These are phyloP conservation scores for Fusarium sp. DNA, from an alignment of 2,329 filamentous ascomycete genomes.

Conservation along the genomic window DNA sequence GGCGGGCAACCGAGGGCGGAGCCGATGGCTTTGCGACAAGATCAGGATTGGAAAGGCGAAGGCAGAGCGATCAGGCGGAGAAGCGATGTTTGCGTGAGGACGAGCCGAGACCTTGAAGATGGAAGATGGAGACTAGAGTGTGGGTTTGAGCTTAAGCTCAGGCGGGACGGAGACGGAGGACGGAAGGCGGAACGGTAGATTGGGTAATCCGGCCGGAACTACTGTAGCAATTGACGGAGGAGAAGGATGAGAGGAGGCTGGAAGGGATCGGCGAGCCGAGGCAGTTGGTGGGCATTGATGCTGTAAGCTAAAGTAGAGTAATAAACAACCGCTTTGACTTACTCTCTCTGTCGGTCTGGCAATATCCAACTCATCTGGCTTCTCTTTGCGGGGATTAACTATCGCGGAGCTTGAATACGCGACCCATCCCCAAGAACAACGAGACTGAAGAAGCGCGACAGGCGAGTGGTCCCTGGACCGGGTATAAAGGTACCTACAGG, in stretches of 20 bases:
- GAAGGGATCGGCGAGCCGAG: conserved; percentile 34
- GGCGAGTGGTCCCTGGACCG: conserved; percentile 10
- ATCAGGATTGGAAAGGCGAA: conserved; percentile 10
- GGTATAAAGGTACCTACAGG: neutral
- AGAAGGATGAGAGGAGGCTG: conserved; percentile 13
- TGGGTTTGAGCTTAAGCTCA: conserved; percentile 28
- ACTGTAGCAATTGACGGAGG: conserved; percentile 12
- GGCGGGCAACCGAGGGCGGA: conserved; percentile 42
- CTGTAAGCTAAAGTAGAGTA: no score
- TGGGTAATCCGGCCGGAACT: conserved; percentile 33
- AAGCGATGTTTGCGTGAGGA: conserved; percentile 10
- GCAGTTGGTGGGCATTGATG: conserved; percentile 17
- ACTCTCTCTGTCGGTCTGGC: neutral
- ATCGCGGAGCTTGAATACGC: conserved; percentile 31
- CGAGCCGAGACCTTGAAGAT: conserved; percentile 11
- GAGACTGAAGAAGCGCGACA: neutral
- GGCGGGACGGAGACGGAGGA: conserved; percentile 31
- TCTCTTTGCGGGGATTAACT: conserved; percentile 23
- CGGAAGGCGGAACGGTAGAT: conserved; percentile 38
- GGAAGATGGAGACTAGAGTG: conserved; percentile 28
- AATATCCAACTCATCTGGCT: conserved; percentile 12
- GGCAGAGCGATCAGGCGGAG: conserved; percentile 13
- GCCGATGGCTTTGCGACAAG: conserved; percentile 35
- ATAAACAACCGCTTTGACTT: conserved; percentile 3
- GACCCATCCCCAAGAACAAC: conserved; percentile 25